These are phyloP conservation scores for Hypoxylon sp. DNA, from an alignment of 2,329 filamentous ascomycete species.

Conservation along the genomic window DNA sequence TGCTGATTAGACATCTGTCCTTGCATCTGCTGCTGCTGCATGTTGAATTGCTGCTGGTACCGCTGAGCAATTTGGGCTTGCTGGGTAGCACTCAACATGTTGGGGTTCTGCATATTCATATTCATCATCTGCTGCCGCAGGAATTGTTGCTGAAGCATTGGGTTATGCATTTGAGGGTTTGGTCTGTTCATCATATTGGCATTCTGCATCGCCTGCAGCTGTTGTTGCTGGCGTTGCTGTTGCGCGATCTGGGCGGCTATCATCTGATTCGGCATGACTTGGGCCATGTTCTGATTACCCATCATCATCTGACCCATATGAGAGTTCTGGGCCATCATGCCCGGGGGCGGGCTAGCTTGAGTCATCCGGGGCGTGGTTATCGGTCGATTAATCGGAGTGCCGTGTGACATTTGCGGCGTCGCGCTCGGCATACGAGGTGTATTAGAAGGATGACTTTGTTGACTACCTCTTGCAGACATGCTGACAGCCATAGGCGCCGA, in stretches of 20 bases:
- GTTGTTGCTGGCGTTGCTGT: constrained; percentile 57
- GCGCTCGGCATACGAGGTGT: constrained; percentile 74
- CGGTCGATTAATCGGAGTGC: constrained; percentile 70
- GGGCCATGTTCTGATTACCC: constrained; percentile 59
- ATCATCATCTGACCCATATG: constrained; percentile 71
- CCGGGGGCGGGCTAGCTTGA: constrained; percentile 73
- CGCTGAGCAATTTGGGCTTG: constrained; percentile 57
- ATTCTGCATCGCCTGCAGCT: constrained; percentile 52
- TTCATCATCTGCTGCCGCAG: constrained; percentile 60
- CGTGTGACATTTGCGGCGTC: constrained; percentile 73
- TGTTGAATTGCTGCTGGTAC: constrained; percentile 54
- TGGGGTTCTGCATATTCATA: constrained; percentile 58
- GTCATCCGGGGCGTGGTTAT: constrained; percentile 73
- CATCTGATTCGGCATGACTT: constrained; percentile 56
- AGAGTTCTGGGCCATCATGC: constrained; percentile 70
- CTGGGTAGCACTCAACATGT: constrained; percentile 58
- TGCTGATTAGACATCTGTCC: constrained; percentile 59
- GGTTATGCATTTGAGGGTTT: constrained; percentile 57
- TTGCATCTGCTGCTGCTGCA: constrained; percentile 57
- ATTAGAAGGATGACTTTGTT: constrained; percentile 75
- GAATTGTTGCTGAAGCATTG: constrained; percentile 61
- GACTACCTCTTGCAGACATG: constrained; percentile 75
- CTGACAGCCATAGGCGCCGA: constrained; percentile 71
- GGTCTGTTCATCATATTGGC: constrained; percentile 53
- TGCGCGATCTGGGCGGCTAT: constrained; percentile 63